Conservation (phyloP, 2,329 filamentous ascomycete genomes). For the Cladorrhinum sp. region DNA sequence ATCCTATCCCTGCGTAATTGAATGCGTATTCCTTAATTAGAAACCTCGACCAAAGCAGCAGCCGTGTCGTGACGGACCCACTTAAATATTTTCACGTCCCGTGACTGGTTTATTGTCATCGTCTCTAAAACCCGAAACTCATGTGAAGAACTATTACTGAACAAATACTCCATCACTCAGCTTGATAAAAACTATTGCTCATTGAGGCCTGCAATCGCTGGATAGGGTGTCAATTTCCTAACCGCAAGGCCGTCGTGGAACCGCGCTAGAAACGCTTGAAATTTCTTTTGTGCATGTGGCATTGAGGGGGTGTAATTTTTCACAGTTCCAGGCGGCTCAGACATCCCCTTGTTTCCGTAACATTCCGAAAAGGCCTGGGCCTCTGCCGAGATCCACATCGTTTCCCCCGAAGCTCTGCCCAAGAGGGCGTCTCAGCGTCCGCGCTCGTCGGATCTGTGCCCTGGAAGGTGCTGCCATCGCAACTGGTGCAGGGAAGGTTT, state of each 20-base stretch:
- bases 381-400: not conserved
- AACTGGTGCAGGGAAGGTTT: conserved; percentile 1
- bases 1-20: not conserved
- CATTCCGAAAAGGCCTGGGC: not conserved
- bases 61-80: not conserved
- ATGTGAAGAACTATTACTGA: not conserved
- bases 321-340: not conserved
- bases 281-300: not conserved
- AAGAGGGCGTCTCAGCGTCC: not conserved
- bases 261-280: not conserved
- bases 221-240: not conserved
- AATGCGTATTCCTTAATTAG: not conserved
- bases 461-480: not conserved
- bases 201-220: not conserved
- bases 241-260: no score
- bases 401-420: not conserved
- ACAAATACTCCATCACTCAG: not conserved
- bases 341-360: not conserved
- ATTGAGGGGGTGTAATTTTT: not conserved
- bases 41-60: not conserved
- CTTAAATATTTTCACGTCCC: not conserved
- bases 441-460: not conserved
- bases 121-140: not conserved
- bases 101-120: not conserved
- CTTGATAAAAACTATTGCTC: not conserved